These are phyloP conservation scores for Aotearoamyces nothofagi DNA, from an alignment of 2,329 filamentous ascomycete species.

Conservation along the genomic window DNA sequence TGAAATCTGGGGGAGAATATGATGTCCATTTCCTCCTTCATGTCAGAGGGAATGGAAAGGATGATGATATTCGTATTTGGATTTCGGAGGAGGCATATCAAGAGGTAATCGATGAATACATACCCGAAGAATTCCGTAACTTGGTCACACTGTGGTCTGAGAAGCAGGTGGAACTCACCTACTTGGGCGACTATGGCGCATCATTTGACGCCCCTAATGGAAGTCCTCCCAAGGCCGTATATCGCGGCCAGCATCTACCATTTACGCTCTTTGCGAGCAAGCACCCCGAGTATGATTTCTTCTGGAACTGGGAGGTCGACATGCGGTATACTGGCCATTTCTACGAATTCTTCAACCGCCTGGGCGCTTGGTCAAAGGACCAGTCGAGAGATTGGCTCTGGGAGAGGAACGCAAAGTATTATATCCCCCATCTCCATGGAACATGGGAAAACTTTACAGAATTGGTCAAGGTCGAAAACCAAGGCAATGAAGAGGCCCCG, in stretches of 20 bases:
- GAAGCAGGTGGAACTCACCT: constrained; percentile 67
- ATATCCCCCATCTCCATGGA: constrained; percentile 55
- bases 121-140: constrained; percentile 62
- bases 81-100: constrained; percentile 61
- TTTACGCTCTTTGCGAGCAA: constrained; percentile 48
- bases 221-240: constrained; percentile 50
- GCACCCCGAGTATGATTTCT: constrained; percentile 49
- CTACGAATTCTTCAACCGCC: constrained; percentile 58
- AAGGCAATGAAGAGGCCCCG: constrained; percentile 31
- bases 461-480: constrained; percentile 46
- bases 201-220: constrained; percentile 43
- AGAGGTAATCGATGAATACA: constrained; percentile 48
- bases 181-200: constrained; percentile 54
- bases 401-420: constrained; percentile 66
- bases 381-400: constrained; percentile 61
- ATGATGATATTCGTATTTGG: constrained; percentile 68
- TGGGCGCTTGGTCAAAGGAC: constrained; percentile 48
- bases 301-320: constrained; percentile 61
- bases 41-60: too few species aligned
- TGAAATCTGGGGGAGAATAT: constrained; percentile 75
- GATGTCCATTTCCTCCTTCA: constrained; percentile 79
- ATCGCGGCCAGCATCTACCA: constrained; percentile 46
- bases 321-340: constrained; percentile 49
- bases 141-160: constrained; percentile 78
- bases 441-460: constrained; percentile 57